These are phyloP conservation scores for Amaranthus palmeri DNA, from an alignment of 148 eudicot species.

Conservation along the genomic window DNA sequence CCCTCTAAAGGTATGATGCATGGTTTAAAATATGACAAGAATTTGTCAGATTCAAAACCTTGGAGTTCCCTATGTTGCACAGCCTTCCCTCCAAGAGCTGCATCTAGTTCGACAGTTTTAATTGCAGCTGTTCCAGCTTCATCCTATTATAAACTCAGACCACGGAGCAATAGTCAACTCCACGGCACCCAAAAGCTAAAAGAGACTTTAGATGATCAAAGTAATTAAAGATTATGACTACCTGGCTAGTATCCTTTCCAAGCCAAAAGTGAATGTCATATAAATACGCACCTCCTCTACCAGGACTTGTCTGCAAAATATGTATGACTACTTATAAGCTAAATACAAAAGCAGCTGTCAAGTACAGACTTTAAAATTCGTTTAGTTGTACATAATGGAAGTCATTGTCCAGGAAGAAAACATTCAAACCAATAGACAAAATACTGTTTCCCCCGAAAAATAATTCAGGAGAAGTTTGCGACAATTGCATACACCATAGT, in stretches of 20 bases:
- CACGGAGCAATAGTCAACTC: conserved; percentile 11
- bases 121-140: conserved; percentile 98
- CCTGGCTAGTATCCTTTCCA: conserved; percentile 99
- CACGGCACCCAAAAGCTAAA: not conserved
- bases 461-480: not conserved
- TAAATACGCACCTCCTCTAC: conserved; percentile 85
- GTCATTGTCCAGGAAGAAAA: not conserved
- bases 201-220: not conserved
- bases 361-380: not conserved
- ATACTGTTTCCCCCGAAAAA: not conserved
- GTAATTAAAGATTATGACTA: conserved; percentile 21
- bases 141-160: conserved; percentile 48
- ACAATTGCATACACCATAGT: not conserved
- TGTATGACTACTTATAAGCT: conserved; percentile 6
- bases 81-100: conserved; percentile 87
- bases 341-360: conserved; percentile 1
- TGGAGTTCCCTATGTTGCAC: conserved; percentile 93
- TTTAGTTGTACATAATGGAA: not conserved
- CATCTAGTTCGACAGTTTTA: conserved; percentile 95
- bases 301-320: conserved; percentile 64
- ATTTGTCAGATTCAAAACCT: conserved; percentile 93
- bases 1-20: conserved; percentile 95
- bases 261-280: conserved; percentile 98
- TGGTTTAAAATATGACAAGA: conserved; percentile 90
- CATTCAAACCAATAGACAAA: not conserved